Evolutionary conservation across 345 rosid genomes (phyloP).

Genomic region (Draba incana): DNA sequence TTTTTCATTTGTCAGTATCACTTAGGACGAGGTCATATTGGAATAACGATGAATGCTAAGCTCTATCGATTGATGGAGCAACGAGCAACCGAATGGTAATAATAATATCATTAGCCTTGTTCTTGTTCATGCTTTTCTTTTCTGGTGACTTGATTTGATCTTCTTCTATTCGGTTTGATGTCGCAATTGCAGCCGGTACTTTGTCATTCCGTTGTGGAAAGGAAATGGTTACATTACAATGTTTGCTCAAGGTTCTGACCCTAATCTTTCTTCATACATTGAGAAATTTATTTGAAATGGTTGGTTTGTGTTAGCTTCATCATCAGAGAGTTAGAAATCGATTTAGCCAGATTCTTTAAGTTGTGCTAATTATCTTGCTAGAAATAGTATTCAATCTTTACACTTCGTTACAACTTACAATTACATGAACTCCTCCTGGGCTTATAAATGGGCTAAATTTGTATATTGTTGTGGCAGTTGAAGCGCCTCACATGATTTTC

Average conservation of each 20-base stretch:
- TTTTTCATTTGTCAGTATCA: slow-evolving; percentile 61
- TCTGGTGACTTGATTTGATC: slow-evolving; percentile 9
- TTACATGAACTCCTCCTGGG: neutral
- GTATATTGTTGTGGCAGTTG: slow-evolving; percentile 59
- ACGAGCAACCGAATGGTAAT: slow-evolving; percentile 84
- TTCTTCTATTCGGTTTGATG: slow-evolving; percentile 10
- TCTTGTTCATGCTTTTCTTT: neutral
- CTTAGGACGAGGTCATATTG: slow-evolving; percentile 88
- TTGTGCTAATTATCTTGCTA: slow-evolving; percentile 7
- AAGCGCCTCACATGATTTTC: slow-evolving; percentile 83
- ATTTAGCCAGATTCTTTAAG: neutral
- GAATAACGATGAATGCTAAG: slow-evolving; percentile 69
- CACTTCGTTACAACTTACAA: neutral
- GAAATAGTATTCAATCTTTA: neutral
- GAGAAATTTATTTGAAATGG: neutral
- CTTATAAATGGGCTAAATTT: neutral
- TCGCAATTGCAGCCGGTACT: slow-evolving; percentile 66
- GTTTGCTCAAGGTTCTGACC: slow-evolving; percentile 81
- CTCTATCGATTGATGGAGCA: slow-evolving; percentile 74
- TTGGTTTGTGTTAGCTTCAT: slow-evolving; percentile 14
- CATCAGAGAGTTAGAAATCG: neutral
- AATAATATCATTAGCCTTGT: slow-evolving; percentile 1
- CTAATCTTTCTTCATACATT: neutral
- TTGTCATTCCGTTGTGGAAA: slow-evolving; percentile 89
- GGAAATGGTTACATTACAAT: slow-evolving; percentile 90